These are phyloP conservation scores for Yamadazyma akitaensis DNA, from an alignment of 805 yeast species.

Conservation along the genomic window DNA sequence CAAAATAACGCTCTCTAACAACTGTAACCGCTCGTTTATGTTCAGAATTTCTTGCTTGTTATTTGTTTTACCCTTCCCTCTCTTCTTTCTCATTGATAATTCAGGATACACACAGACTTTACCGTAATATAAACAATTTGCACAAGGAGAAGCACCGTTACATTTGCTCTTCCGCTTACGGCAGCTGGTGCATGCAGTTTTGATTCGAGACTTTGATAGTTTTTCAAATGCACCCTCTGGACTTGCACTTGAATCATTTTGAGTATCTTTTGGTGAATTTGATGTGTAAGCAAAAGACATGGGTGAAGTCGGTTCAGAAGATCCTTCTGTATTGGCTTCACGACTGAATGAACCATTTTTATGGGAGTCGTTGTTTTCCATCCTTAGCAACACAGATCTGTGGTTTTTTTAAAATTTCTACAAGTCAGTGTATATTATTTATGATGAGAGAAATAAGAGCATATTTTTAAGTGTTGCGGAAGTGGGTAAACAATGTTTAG, in stretches of 20 bases:
- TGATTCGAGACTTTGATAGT: conserved; percentile 4
- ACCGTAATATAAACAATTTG: conserved; percentile 33
- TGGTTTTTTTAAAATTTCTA: too few relatives aligned
- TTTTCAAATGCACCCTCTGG: not conserved
- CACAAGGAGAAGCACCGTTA: conserved; percentile 45
- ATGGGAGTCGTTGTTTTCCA: not conserved
- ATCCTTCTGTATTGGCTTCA: not conserved
- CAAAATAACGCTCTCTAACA: conserved; percentile 19
- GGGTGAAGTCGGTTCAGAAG: not conserved
- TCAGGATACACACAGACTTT: conserved; percentile 28
- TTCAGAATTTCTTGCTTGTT: conserved; percentile 8
- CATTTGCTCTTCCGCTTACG: conserved; percentile 49
- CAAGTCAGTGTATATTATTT: too few relatives aligned
- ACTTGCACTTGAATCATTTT: not conserved
- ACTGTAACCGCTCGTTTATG: conserved; percentile 16
- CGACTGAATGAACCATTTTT: not conserved
- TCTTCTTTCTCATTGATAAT: conserved; percentile 14
- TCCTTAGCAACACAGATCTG: not conserved
- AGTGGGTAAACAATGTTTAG: too few relatives aligned
- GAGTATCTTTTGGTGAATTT: not conserved
- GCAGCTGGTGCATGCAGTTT: conserved; percentile 48
- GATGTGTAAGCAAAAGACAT: not conserved
- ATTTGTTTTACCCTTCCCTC: conserved; percentile 14
- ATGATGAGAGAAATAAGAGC: too few relatives aligned
- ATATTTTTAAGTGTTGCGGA: too few relatives aligned